Evolutionary conservation across 2,329 filamentous ascomycete genomes (phyloP), one percentile per base, ranked within the genome.

Genomic region (Clonostachys byssicola): DNA sequence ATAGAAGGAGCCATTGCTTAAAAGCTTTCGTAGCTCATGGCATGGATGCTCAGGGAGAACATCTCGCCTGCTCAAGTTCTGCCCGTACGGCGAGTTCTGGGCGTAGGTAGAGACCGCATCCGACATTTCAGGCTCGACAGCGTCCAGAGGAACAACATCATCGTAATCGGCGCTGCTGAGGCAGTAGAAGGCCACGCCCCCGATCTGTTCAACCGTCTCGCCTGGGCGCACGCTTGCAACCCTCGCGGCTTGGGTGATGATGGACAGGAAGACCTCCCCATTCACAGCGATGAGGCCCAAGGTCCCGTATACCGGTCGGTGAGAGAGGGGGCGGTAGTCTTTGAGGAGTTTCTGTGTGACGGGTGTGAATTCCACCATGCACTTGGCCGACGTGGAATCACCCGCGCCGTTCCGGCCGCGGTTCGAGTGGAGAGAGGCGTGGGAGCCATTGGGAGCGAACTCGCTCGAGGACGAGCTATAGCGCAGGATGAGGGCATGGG

Each of bases 1-100:
- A 65, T 97, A 99, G 63, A 99, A 99, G 33, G 88, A 95, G 23
- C 92, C 92, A 64, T 95, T 92, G 61, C 89, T 87, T 47, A 99
- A 74, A 36, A 99, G 79, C 74, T 96, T 97, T 66, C 92, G 92
- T 50, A 99, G 68, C 42, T 94, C 89, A 57, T 90, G 74, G 65
- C 92, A 97, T 7, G 94, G 94, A 65, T 96, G 91, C 60, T 96
- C 91, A 33, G 89, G 66, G 23, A 84, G 68, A 40, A 81, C 73
- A 40, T 96, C 90, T 56, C 81, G 79, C 48, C 85, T 78, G 48
- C 85, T 83, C 13, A 83, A 65, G 35, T 64, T 62, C 51, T 69
- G 65, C 5, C 65, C 61, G 47, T 70, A 70, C 16, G 60, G 52
- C 12, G 55, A 58, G 14, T 59, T 59, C 52, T 76, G 74, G 30